A percentile compares a stretch with the other conserved stretches of the same genome.
Evolutionary conservation across 2,329 filamentous ascomycete species (phyloP).

Genomic region (Waltergamsia citrina): DNA sequence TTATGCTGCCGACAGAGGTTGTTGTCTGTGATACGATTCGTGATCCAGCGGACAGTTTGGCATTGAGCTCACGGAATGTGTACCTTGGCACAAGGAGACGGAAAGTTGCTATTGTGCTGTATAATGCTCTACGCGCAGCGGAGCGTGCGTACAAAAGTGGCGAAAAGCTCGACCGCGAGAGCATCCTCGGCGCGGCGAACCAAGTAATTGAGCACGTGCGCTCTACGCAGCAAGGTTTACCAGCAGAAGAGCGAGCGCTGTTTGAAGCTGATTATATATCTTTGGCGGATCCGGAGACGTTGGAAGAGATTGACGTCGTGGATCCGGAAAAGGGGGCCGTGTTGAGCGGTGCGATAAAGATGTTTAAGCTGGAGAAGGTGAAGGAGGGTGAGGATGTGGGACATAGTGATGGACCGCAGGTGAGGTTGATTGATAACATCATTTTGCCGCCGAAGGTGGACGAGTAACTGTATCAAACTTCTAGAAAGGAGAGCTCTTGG

Average conservation of each 20-base stretch:
- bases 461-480: slow-evolving; percentile 6
- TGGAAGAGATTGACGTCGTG: slow-evolving; percentile 68
- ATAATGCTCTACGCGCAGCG: slow-evolving; percentile 58
- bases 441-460: slow-evolving; percentile 43
- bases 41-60: slow-evolving; percentile 68
- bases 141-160: slow-evolving; percentile 54
- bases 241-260: slow-evolving; percentile 49
- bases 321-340: slow-evolving; percentile 67
- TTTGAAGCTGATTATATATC: slow-evolving; percentile 92
- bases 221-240: slow-evolving; percentile 51
- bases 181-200: slow-evolving; percentile 65
- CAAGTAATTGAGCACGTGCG: slow-evolving; percentile 45
- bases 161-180: slow-evolving; percentile 40
- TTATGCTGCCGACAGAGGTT: slow-evolving; percentile 69
- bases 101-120: slow-evolving; percentile 62
- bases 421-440: slow-evolving; percentile 91
- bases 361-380: slow-evolving; percentile 69
- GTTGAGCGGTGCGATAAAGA: slow-evolving; percentile 83
- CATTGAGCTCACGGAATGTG: slow-evolving; percentile 87
- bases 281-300: slow-evolving; percentile 72
- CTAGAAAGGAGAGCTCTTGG: too few relatives aligned
- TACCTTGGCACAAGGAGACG: slow-evolving; percentile 75
- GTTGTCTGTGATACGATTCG: slow-evolving; percentile 66
- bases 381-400: slow-evolving; percentile 67
- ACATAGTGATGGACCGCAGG: slow-evolving; percentile 59